Evolutionary conservation across 2,329 filamentous ascomycete genomes (phyloP).

Genomic region (Alternaria infectoria): DNA sequence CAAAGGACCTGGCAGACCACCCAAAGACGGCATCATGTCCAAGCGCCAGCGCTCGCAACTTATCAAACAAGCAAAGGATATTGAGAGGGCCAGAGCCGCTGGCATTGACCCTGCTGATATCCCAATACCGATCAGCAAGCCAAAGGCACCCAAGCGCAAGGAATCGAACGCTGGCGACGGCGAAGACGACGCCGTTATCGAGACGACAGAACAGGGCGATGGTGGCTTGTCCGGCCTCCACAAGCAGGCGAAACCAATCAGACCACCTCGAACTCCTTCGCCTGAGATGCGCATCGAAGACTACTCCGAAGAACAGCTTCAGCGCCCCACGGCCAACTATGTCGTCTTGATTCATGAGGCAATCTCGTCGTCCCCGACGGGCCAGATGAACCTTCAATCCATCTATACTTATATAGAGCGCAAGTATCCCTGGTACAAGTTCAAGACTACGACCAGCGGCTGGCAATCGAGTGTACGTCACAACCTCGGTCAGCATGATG

Average conservation of each 20-base stretch:
- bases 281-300: slow-evolving; percentile 69
- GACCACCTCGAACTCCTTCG: slow-evolving; percentile 62
- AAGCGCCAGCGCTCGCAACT: slow-evolving; percentile 73
- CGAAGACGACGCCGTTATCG: slow-evolving; percentile 43
- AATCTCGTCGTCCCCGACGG: slow-evolving; percentile 61
- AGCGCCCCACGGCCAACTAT: slow-evolving; percentile 70
- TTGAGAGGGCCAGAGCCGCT: slow-evolving; percentile 48
- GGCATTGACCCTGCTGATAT: slow-evolving; percentile 48
- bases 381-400: slow-evolving; percentile 68
- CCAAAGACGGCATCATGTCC: slow-evolving; percentile 83
- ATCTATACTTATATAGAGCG: slow-evolving; percentile 69
- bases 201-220: slow-evolving; percentile 48
- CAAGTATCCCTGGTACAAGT: slow-evolving; percentile 69
- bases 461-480: slow-evolving; percentile 73
- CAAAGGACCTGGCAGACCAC: slow-evolving; percentile 78
- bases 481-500: slow-evolving; percentile 65
- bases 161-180: slow-evolving; percentile 47
- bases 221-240: slow-evolving; percentile 47
- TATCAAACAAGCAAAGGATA: slow-evolving; percentile 64
- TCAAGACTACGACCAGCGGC: slow-evolving; percentile 63
- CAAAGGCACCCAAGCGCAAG: slow-evolving; percentile 45
- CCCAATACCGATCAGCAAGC: slow-evolving; percentile 41
- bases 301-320: slow-evolving; percentile 75
- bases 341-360: slow-evolving; percentile 69
- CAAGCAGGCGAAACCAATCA: slow-evolving; percentile 55